Percentiles rank a stretch among this genome's conserved stretches.
These are phyloP conservation scores for Schwanniomyces occidentalis DNA, from an alignment of 805 yeast species.

Conservation along the genomic window DNA sequence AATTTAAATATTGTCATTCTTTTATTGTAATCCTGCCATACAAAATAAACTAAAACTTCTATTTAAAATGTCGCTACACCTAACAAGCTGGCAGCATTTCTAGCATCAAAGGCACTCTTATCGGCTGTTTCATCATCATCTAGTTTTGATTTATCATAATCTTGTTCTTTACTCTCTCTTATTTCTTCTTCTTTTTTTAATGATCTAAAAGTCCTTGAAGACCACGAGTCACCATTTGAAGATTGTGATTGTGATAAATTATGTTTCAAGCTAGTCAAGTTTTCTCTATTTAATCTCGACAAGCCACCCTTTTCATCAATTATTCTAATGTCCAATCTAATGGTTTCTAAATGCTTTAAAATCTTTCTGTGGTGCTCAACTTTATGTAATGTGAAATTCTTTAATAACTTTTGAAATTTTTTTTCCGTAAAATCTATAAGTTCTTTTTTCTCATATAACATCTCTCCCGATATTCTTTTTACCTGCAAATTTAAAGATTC, in stretches of 20 bases:
- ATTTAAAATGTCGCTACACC: constrained; percentile 70
- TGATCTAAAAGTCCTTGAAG: constrained; percentile 41
- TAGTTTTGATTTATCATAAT: constrained; percentile 12
- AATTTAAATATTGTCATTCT: no score
- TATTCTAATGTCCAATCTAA: constrained; percentile 67
- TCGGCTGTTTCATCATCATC: constrained; percentile 29
- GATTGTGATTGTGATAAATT: constrained; percentile 45
- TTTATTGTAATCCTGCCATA: not conserved
- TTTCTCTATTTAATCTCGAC: constrained; percentile 77
- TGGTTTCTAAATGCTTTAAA: constrained; percentile 68
- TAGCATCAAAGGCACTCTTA: constrained; percentile 58
- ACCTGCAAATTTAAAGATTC: constrained; percentile 75
- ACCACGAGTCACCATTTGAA: constrained; percentile 44
- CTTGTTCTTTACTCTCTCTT: constrained; percentile 14
- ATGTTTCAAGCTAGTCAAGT: constrained; percentile 46
- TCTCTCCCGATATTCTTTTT: constrained; percentile 79
- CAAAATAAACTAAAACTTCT: not conserved
- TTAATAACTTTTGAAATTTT: constrained; percentile 54
- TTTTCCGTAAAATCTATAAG: constrained; percentile 59
- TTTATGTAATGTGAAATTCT: constrained; percentile 61
- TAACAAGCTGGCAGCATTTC: constrained; percentile 76
- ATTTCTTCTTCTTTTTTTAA: constrained; percentile 28
- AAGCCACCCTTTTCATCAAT: constrained; percentile 81
- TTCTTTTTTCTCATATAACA: constrained; percentile 70
- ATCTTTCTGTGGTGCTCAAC: constrained; percentile 87